A percentile compares a stretch with the other conserved stretches of the same genome.
phyloP scores from a whole-genome alignment of 2,329 filamentous ascomycete genomes.

The Dothideomycetes sp. region DNA sequence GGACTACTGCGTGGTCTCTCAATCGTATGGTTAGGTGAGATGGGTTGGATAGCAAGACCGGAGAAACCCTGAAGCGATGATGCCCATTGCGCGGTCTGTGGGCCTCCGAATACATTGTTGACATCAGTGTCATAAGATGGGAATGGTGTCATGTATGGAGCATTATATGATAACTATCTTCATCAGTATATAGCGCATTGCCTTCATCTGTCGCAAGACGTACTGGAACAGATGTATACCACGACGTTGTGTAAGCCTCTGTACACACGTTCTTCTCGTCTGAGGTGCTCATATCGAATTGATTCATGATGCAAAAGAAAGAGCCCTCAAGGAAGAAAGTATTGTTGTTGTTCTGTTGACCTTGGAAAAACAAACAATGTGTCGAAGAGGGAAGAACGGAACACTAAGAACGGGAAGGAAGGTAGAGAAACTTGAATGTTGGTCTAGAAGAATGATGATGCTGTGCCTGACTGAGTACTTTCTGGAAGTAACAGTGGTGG shows the following conservation, averaged over 20 bases:
- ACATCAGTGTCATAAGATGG: slow-evolving; percentile 24
- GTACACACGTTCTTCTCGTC: slow-evolving; percentile 9
- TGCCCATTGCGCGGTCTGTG: slow-evolving; percentile 12
- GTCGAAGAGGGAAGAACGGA: neutral
- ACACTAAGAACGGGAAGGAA: neutral
- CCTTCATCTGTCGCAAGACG: neutral
- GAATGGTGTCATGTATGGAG: slow-evolving; percentile 27
- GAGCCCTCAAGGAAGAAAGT: no score
- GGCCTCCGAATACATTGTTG: no score
- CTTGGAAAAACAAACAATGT: neutral
- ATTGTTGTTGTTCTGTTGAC: neutral
- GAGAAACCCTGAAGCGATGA: slow-evolving; percentile 8
- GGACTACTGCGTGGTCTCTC: slow-evolving; percentile 11
- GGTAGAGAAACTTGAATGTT: slow-evolving; percentile 7
- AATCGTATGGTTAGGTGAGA: neutral
- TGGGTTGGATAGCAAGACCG: slow-evolving; percentile 5
- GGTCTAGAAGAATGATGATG: slow-evolving; percentile 7
- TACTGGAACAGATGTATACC: slow-evolving; percentile 10
- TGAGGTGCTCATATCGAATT: slow-evolving; percentile 7
- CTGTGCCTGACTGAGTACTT: slow-evolving; percentile 4
- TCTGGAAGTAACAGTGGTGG: slow-evolving; percentile 5
- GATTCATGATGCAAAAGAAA: slow-evolving; percentile 8
- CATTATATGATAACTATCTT: slow-evolving; percentile 19
- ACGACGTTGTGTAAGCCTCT: slow-evolving; percentile 6
- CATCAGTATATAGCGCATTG: neutral